Evolutionary conservation across 1,139 yeast genomes (phyloP).

Genomic region (Taphrina confusa): DNA sequence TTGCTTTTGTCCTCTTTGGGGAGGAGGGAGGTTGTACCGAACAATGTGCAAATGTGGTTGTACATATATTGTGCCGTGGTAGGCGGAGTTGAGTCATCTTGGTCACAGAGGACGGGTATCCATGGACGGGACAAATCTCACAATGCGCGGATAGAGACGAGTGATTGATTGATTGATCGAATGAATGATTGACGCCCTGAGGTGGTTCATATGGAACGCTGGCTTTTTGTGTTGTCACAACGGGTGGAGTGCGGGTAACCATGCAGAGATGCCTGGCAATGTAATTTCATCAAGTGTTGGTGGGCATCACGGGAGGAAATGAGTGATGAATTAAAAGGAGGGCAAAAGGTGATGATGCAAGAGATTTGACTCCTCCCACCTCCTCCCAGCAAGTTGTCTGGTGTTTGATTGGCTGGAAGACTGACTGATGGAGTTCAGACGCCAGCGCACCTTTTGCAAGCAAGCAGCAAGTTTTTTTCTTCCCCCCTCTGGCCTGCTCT

Average conservation of each 20-base stretch:
- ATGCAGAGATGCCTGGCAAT: neutral
- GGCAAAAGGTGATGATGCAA: neutral
- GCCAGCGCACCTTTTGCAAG: too few species aligned
- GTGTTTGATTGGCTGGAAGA: too few species aligned
- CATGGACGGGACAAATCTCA: too few species aligned
- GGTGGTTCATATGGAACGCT: too few species aligned
- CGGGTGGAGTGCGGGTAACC: neutral
- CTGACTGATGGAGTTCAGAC: too few species aligned
- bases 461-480: neutral
- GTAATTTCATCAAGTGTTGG: neutral
- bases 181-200: too few species aligned
- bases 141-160: conserved; percentile 9
- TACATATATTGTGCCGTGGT: too few species aligned
- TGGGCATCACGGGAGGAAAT: neutral
- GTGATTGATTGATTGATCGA: conserved; percentile 7
- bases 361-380: neutral
- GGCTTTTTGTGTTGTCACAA: neutral
- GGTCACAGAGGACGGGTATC: too few species aligned
- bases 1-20: too few species aligned
- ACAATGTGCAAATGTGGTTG: too few species aligned
- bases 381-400: neutral
- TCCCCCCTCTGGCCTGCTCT: neutral
- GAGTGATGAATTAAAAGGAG: neutral
- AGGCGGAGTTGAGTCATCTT: too few species aligned
- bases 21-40: too few species aligned